Evolutionary conservation across 257 asterid genomes (phyloP).

Genomic region (Solanum corneliomulleri): DNA sequence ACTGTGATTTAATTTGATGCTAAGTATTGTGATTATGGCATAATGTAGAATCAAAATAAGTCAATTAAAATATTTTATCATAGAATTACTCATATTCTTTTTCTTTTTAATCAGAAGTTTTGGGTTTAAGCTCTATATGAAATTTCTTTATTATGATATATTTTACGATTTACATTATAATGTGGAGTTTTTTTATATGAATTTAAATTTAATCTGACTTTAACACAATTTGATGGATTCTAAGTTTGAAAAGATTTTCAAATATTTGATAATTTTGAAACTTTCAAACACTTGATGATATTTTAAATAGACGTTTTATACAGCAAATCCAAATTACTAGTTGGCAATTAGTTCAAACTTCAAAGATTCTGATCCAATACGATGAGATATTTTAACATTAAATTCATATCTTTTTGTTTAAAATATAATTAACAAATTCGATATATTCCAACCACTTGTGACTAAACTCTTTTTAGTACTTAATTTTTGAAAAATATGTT

Average conservation of each 20-base stretch:
- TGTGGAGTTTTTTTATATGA: no score
- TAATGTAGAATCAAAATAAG: neutral
- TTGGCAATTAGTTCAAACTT: neutral
- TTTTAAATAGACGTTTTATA: neutral
- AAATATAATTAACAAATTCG: no score
- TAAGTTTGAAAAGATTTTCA: neutral
- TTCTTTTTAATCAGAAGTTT: neutral
- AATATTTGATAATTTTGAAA: neutral
- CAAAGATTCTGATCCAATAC: neutral
- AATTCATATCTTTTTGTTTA: no score
- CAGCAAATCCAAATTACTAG: neutral
- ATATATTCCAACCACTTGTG: neutral
- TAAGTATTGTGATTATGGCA: neutral
- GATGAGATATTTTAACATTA: no score
- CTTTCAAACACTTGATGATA: neutral
- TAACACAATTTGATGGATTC: neutral
- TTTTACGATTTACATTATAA: no score
- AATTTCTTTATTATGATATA: neutral
- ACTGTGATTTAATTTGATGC: neutral
- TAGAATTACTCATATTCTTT: no score
- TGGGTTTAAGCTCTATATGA: accelerated
- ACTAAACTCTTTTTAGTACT: no score
- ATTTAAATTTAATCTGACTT: no score
- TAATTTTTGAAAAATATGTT: no score
- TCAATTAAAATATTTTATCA: neutral